Evolutionary conservation across 805 yeast genomes (phyloP).

Genomic region (Zygotorulaspora florentina): DNA sequence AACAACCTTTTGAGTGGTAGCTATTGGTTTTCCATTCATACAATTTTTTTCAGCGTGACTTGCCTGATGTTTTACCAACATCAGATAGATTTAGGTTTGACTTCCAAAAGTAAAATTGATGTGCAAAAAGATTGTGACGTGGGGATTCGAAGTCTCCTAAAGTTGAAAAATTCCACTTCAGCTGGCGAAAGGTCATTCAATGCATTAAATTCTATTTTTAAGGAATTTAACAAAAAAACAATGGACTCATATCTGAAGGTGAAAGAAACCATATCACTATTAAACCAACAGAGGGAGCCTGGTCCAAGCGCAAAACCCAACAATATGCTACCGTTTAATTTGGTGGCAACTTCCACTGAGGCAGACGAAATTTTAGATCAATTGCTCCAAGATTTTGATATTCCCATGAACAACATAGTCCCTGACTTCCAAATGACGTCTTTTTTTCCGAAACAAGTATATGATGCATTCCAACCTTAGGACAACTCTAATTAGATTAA

Average conservation of each 20-base stretch:
- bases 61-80: slow-evolving; percentile 61
- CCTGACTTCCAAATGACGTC: slow-evolving; percentile 12
- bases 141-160: slow-evolving; percentile 63
- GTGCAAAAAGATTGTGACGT: slow-evolving; percentile 64
- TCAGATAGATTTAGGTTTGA: slow-evolving; percentile 12
- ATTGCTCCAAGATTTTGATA: slow-evolving; percentile 9
- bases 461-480: not conserved
- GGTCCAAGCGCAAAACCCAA: not conserved
- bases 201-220: slow-evolving; percentile 69
- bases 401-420: slow-evolving; percentile 9
- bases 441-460: slow-evolving; percentile 4
- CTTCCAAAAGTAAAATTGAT: slow-evolving; percentile 7
- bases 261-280: slow-evolving; percentile 2
- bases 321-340: not conserved
- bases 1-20: slow-evolving; percentile 72
- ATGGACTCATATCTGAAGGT: slow-evolving; percentile 35
- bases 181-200: slow-evolving; percentile 75
- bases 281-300: not conserved
- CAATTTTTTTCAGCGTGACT: slow-evolving; percentile 84
- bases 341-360: not conserved
- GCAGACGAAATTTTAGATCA: slow-evolving; percentile 7
- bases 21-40: slow-evolving; percentile 88
- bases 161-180: slow-evolving; percentile 61
- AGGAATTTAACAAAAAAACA: slow-evolving; percentile 67
- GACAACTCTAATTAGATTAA: not conserved